Evolutionary conservation across 768 basidiomycete species (phyloP).

Genomic region (Lentinula guzmanii): DNA sequence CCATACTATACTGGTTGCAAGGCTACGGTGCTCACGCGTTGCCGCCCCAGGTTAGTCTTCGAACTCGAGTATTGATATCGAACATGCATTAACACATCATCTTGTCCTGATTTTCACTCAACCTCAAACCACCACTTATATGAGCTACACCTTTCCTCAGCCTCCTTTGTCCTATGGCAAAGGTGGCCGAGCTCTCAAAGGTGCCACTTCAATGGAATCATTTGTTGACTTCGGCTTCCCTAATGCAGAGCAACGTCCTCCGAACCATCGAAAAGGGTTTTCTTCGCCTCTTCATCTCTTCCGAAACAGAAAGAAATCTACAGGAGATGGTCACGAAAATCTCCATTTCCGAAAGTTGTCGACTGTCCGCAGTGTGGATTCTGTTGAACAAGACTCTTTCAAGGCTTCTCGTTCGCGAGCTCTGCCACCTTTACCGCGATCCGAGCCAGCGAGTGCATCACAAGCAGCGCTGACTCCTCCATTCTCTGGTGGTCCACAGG

Average conservation of each 20-base stretch:
- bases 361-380: neutral
- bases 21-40: neutral
- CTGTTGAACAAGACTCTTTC: neutral
- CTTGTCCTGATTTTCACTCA: neutral
- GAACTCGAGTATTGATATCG: neutral
- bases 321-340: neutral
- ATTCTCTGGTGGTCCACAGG: neutral
- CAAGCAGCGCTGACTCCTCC: neutral
- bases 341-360: neutral
- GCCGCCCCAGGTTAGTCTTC: neutral
- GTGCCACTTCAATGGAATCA: neutral
- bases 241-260: neutral
- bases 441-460: neutral
- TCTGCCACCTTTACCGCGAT: slow-evolving; percentile 3
- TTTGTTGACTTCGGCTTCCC: slow-evolving; percentile 1
- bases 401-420: neutral
- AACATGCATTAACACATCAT: neutral
- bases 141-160: neutral
- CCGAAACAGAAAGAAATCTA: slow-evolving; percentile 1
- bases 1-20: neutral
- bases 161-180: neutral
- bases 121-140: neutral
- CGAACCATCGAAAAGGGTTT: neutral
- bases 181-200: neutral
- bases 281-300: neutral